Evolutionary conservation across 1,139 yeast species (phyloP).

Genomic region (Geotrichum citri-aurantii): DNA sequence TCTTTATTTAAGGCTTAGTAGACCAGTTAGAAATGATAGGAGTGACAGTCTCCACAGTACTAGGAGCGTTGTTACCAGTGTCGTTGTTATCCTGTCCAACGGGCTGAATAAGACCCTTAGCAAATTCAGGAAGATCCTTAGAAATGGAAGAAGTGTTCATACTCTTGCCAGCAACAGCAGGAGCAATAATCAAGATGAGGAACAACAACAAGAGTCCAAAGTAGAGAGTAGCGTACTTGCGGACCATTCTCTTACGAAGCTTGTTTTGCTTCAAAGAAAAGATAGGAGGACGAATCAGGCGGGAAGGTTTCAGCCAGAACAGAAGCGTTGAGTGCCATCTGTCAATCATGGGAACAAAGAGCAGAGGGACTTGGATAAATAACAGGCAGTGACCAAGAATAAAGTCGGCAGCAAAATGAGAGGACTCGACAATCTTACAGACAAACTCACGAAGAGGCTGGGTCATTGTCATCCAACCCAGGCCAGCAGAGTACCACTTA

Average conservation of each 20-base stretch:
- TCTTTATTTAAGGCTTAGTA: slow-evolving; percentile 26
- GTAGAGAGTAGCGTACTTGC: slow-evolving; percentile 84
- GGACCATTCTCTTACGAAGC: slow-evolving; percentile 97
- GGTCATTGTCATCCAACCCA: slow-evolving; percentile 94
- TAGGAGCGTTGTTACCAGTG: slow-evolving; percentile 43
- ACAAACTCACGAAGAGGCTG: slow-evolving; percentile 95
- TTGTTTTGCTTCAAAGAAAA: slow-evolving; percentile 95
- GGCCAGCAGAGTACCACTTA: slow-evolving; percentile 94
- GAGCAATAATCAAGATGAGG: slow-evolving; percentile 78
- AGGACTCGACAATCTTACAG: slow-evolving; percentile 89
- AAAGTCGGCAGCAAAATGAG: slow-evolving; percentile 96
- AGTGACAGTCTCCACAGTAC: slow-evolving; percentile 31
- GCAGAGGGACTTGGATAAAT: slow-evolving; percentile 83
- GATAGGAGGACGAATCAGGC: slow-evolving; percentile 98
- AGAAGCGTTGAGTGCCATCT: slow-evolving; percentile 98
- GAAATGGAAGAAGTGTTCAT: slow-evolving; percentile 25
- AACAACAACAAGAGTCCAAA: slow-evolving; percentile 64
- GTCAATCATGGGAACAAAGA: slow-evolving; percentile 82
- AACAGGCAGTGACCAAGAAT: slow-evolving; percentile 82
- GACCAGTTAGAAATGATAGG: slow-evolving; percentile 26
- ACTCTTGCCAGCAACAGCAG: slow-evolving; percentile 55
- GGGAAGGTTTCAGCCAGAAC: slow-evolving; percentile 97
- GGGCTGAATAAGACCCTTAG: slow-evolving; percentile 82
- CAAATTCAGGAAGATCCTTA: slow-evolving; percentile 40
- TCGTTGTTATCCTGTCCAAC: slow-evolving; percentile 75